These are phyloP conservation scores for Schoenoplectus tabernaemontani DNA, from an alignment of 202 grass and related monocot species.

Conservation along the genomic window DNA sequence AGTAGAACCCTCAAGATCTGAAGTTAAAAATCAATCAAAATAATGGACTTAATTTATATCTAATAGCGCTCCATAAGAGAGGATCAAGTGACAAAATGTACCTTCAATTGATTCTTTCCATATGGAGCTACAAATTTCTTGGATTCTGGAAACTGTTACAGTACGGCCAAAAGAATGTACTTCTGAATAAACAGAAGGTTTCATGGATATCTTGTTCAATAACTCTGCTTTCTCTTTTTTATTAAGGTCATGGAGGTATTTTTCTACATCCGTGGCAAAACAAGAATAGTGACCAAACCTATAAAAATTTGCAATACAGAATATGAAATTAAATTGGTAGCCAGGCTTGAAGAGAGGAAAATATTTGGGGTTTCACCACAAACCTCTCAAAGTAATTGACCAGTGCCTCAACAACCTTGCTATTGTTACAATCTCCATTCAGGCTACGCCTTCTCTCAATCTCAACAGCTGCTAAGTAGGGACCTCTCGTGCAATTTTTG, in stretches of 20 bases:
- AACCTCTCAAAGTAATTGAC: slow-evolving; percentile 75
- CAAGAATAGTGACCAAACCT: slow-evolving; percentile 87
- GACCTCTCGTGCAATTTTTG: slow-evolving; percentile 60
- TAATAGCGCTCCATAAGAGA: background rate
- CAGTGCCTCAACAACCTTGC: slow-evolving; percentile 61
- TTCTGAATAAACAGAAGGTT: slow-evolving; percentile 39
- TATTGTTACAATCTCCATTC: slow-evolving; percentile 42
- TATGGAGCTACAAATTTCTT: slow-evolving; percentile 66
- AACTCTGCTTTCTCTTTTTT: slow-evolving; percentile 51
- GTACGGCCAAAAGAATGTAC: slow-evolving; percentile 48
- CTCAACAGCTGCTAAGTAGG: slow-evolving; percentile 82
- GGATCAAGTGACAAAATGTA: slow-evolving; percentile 33
- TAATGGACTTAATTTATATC: slow-evolving; percentile 8
- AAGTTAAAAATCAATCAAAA: slow-evolving; percentile 22
- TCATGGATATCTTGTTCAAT: slow-evolving; percentile 48
- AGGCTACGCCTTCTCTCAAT: slow-evolving; percentile 58
- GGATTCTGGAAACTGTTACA: slow-evolving; percentile 62
- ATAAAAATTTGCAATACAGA: slow-evolving; percentile 26
- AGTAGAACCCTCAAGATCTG: slow-evolving; percentile 59
- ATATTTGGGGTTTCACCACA: slow-evolving; percentile 9
- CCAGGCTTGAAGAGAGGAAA: slow-evolving; percentile 4
- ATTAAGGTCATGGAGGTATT: slow-evolving; percentile 59
- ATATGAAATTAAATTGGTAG: background rate
- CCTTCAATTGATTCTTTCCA: slow-evolving; percentile 56
- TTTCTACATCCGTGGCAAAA: slow-evolving; percentile 78